Conservation (phyloP, 371 early-diverging fungal genomes). For the Actinomortierella wolfii region DNA sequence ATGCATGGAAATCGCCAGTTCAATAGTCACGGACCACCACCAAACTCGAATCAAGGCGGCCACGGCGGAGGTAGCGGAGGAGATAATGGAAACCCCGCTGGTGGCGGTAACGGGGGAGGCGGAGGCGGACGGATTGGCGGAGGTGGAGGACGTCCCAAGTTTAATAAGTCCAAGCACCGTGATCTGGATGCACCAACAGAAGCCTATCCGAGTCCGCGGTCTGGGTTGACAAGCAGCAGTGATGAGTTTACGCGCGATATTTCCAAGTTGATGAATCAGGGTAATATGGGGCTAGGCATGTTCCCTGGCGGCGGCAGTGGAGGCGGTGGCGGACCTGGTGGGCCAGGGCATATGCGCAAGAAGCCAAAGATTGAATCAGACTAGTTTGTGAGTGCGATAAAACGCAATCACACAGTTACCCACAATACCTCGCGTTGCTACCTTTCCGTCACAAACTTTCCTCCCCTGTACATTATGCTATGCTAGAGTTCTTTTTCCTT, state of each 20-base stretch:
- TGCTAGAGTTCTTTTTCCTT: conserved; percentile 1
- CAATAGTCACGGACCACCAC: not conserved
- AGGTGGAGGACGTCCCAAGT: conserved; percentile 8
- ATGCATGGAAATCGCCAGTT: not conserved
- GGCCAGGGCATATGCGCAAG: conserved; percentile 27
- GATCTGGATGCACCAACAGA: conserved; percentile 43
- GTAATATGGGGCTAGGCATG: conserved; percentile 18
- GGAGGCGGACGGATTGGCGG: not conserved
- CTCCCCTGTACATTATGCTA: not conserved
- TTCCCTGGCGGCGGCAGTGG: not conserved
- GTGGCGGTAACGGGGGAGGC: no score
- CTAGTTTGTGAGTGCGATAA: not conserved
- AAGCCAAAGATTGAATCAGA: conserved; percentile 22
- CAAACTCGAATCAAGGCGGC: not conserved
- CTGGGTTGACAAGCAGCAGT: conserved; percentile 17
- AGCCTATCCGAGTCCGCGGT: conserved; percentile 34
- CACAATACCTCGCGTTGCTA: no score
- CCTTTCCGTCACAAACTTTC: not conserved
- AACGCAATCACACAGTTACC: no score
- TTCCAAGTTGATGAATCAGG: conserved; percentile 16
- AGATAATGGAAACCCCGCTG: not conserved
- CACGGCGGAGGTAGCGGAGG: not conserved
- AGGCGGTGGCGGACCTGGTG: conserved; percentile 5
- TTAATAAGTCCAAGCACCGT: conserved; percentile 23
- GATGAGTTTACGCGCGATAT: conserved; percentile 42